Base-by-base conservation (phyloP, 441 rosid species). In the Erysimum pusillum region DNA sequence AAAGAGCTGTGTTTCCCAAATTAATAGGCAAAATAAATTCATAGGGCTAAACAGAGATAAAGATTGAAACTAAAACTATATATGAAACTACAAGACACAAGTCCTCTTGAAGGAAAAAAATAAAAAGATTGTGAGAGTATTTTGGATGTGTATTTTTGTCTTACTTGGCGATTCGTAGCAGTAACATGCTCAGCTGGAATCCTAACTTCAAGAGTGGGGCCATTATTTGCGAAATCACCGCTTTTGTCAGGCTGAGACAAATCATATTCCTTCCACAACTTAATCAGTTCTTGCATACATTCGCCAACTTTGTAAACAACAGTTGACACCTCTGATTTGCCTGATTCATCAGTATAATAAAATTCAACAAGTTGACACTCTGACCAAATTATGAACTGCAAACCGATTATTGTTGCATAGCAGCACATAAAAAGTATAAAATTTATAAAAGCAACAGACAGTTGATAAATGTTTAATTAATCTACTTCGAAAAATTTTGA, bases 121-220 rank as follows among this genome's bases (percentile, higher is more conserved):
- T 25, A 54, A 3, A 46, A 32, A 35, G 11, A 53, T 49, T 48
- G 39, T 44, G 68, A 60, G 61, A 65, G 48, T 31, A 2, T 6
- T 38, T 41, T 22, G 63, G n/a, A 76, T 72, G 60, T 41, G 67
- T 71, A 44, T 31, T 39, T 35, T 39, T 35, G 34, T 63, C 93
- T 83, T 91, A 92, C 99, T 86, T 96, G 98, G 70, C 97, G 97
- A 88, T 96, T 96, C 9, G 98, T 92, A 70, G 99, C 99, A 85
- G 98, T 91, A 56, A 96, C 98, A 89, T 96, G 90, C 75, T 94
- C 98, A 63, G 98, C 96, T 53, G 99, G 94, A 76, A 94, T 96
- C 76, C 90, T 85, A 77, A 96, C 89, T 84, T 96, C 97, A 80
- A 96, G 95, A 79, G 95, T 92, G 58, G 99, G 98, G 42, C 98